Evolutionary conservation across 2,329 filamentous ascomycete species (phyloP).

Genomic region (Nothopassalora personata): DNA sequence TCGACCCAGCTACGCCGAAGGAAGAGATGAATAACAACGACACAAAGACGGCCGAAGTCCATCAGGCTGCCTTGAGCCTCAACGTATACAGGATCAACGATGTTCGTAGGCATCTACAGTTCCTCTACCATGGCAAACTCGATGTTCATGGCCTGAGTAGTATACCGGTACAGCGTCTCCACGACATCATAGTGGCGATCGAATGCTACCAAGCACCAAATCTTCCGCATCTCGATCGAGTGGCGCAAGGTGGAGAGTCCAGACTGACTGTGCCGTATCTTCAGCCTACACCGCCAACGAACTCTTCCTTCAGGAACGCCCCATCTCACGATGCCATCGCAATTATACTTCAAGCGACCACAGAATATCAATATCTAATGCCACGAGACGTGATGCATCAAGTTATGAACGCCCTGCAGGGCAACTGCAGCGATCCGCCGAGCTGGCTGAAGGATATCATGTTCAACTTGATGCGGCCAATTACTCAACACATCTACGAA

Average conservation of each 20-base stretch:
- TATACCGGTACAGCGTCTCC: background rate
- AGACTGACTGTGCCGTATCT: background rate
- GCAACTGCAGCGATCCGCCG: too few species aligned
- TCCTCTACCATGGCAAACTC: background rate
- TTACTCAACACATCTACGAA: too few species aligned
- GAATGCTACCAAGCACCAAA: background rate
- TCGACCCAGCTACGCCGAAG: too few species aligned
- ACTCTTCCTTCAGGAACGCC: background rate
- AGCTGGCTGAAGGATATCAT: too few species aligned
- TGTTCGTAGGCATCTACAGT: background rate
- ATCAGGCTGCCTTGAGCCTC: background rate
- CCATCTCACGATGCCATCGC: background rate
- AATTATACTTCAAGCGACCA: background rate
- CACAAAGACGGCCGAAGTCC: too few species aligned
- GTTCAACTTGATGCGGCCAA: too few species aligned
- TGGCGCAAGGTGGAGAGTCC: background rate
- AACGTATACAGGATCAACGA: background rate
- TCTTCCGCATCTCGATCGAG: background rate
- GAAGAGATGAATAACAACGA: too few species aligned
- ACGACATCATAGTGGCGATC: background rate
- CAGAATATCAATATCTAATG: background rate
- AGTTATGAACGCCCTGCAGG: too few species aligned
- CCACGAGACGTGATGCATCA: background rate
- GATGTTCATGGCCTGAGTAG: background rate
- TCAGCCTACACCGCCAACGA: background rate